These are phyloP conservation scores for Plasmodium billcollinsi DNA, from an alignment of 169 alveolate species.

Conservation along the genomic window DNA sequence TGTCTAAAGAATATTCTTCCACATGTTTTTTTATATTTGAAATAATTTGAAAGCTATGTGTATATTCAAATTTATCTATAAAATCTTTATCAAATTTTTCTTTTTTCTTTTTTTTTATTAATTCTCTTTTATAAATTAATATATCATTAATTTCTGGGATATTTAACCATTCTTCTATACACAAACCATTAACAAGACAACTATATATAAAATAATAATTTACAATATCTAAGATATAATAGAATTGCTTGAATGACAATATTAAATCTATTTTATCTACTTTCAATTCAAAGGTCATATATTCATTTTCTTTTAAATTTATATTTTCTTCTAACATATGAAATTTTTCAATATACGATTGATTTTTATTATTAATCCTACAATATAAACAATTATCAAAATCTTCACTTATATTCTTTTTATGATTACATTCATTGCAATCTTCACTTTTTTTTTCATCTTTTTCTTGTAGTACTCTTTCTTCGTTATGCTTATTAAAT, in stretches of 20 bases:
- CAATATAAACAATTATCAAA: slow-evolving; percentile 8
- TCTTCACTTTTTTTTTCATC: not conserved
- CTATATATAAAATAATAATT: slow-evolving; percentile 40
- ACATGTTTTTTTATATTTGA: slow-evolving; percentile 37
- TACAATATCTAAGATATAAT: slow-evolving; percentile 19
- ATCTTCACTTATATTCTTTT: not conserved
- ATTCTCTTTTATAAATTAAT: slow-evolving; percentile 39
- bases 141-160: slow-evolving; percentile 51
- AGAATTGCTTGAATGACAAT: slow-evolving; percentile 25
- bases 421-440: not conserved
- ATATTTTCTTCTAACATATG: slow-evolving; percentile 47
- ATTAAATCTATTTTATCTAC: slow-evolving; percentile 25
- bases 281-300: slow-evolving; percentile 32
- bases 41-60: slow-evolving; percentile 60
- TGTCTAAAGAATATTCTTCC: not conserved
- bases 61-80: slow-evolving; percentile 54
- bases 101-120: slow-evolving; percentile 46
- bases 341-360: slow-evolving; percentile 14
- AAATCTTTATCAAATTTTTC: slow-evolving; percentile 65
- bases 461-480: not conserved
- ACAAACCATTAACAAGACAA: slow-evolving; percentile 38
- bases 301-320: slow-evolving; percentile 67
- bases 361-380: not conserved
- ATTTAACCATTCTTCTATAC: slow-evolving; percentile 48
- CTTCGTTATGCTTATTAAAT: not conserved